A percentile compares a stretch with the other conserved stretches of the same genome.
These are phyloP conservation scores for Ulmus americana DNA, from an alignment of 331 rosid genomes.

Conservation along the genomic window DNA sequence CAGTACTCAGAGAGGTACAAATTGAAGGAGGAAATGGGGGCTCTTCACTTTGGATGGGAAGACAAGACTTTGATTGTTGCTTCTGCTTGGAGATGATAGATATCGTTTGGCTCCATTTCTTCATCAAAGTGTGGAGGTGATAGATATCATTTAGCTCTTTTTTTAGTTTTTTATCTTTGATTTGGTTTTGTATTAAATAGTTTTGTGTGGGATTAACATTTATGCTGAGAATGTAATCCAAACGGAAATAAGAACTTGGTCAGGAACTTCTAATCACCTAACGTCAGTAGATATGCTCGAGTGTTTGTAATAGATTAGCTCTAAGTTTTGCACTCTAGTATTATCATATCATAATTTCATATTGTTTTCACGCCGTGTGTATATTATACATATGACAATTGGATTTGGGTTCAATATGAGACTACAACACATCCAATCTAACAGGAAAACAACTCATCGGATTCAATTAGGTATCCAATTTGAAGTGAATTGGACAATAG, in stretches of 20 bases:
- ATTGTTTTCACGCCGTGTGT: neutral
- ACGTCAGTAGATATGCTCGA: constrained; percentile 10
- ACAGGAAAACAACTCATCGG: no score
- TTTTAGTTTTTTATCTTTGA: constrained; percentile 16
- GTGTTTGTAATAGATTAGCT: constrained; percentile 12
- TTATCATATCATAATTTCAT: neutral
- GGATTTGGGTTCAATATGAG: no score
- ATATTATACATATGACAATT: neutral
- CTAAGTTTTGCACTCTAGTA: neutral
- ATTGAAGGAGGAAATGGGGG: constrained; percentile 67
- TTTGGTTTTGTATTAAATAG: neutral
- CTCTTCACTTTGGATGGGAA: constrained; percentile 93
- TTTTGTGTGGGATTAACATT: constrained; percentile 29
- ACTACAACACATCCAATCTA: no score
- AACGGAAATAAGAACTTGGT: constrained; percentile 27
- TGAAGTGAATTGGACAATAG: no score
- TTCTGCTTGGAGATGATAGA: constrained; percentile 75
- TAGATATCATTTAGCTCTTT: constrained; percentile 6
- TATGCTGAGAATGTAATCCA: constrained; percentile 28
- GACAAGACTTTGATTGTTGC: constrained; percentile 82
- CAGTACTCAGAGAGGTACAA: constrained; percentile 62
- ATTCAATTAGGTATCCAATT: no score
- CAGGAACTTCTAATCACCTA: constrained; percentile 12
- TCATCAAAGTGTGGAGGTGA: constrained; percentile 50
- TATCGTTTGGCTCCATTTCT: constrained; percentile 2